Evolutionary conservation across 805 yeast genomes (phyloP).

Genomic region (Candida namnaoensis): DNA sequence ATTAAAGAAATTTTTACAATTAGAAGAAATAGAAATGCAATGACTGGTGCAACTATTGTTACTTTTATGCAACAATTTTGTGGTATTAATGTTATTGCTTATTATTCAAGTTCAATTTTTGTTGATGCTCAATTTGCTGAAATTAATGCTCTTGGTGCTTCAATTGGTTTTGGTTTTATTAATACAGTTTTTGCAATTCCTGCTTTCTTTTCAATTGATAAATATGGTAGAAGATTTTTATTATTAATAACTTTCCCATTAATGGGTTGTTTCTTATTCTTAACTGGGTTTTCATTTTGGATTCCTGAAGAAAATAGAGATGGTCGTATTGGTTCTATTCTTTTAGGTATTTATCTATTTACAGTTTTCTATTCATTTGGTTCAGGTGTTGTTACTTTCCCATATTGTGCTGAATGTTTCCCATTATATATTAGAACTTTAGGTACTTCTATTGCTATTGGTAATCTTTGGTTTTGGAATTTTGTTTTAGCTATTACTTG

Average conservation of each 20-base stretch:
- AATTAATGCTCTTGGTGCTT: conserved; percentile 61
- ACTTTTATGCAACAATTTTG: conserved; percentile 91
- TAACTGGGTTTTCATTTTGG: conserved; percentile 69
- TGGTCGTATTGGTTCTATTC: conserved; percentile 58
- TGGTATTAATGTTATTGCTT: conserved; percentile 84
- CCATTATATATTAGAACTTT: conserved; percentile 73
- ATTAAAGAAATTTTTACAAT: conserved; percentile 53
- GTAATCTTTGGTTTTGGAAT: conserved; percentile 69
- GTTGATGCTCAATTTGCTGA: conserved; percentile 55
- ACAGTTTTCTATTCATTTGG: conserved; percentile 73
- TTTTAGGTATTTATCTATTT: conserved; percentile 68
- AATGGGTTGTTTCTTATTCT: conserved; percentile 49
- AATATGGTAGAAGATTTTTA: conserved; percentile 62
- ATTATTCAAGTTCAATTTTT: conserved; percentile 75
- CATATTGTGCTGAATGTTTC: conserved; percentile 80
- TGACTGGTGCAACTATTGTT: conserved; percentile 69
- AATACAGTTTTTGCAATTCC: conserved; percentile 79
- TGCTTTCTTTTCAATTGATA: conserved; percentile 73
- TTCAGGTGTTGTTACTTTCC: conserved; percentile 86
- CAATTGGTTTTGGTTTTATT: conserved; percentile 81
- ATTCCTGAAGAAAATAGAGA: conserved; percentile 35
- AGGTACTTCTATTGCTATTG: conserved; percentile 75
- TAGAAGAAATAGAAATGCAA: conserved; percentile 79
- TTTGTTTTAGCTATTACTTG: conserved; percentile 66
- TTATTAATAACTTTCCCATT: conserved; percentile 53